Base-by-base conservation (phyloP, 768 basidiomycete genomes). In the Mycena chlorophos region DNA sequence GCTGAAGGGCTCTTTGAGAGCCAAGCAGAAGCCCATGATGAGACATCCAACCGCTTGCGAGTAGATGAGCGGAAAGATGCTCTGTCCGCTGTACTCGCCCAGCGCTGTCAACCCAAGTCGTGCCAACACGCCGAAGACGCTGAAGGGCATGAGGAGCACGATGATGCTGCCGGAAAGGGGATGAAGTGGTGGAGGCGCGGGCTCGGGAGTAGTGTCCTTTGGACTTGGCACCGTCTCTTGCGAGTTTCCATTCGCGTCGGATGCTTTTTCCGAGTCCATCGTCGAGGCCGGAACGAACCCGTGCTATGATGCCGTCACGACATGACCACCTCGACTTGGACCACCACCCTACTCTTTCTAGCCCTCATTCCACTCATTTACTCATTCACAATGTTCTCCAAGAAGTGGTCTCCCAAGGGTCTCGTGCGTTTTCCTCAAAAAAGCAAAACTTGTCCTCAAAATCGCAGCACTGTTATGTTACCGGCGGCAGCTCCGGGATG, bases 41-140 rank as follows among this genome's bases (percentile, higher is more conserved):
- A 94, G 75, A 72, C 95, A 98, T 17, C 97, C 97, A 0, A 87
- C 73, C 0, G 85, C 89, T 69, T 99, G 96, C 0, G 84, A 79
- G 75, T 94, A 98, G 3, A 87, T 84, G 22, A 98, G 74, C 2
- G 89, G 77, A 66, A 94, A 98, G 4, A 98, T 84, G 60, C 84
- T 80, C 40, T 79, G 69, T 1, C 89, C 91, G 31, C 86, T 78
- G 63, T 92, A 98, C 0, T 79, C 83, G 19, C 79, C 80, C 42
- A 98, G 73, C 5, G 91, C 89, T 26, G 80, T 67, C 6, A 97
- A 68, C 0, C 95, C 95, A 4, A 98, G 73, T 30, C 95, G 78
- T 12, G 88, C 85, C 31, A 98, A 83, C 4, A 84, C 77, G n/a
- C 95, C 95, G 43, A 96, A 78, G 47, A 95, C 82, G n/a, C 91